Conservation (phyloP, 371 early-diverging fungal species). For the Caulochytrium protostelioides region DNA sequence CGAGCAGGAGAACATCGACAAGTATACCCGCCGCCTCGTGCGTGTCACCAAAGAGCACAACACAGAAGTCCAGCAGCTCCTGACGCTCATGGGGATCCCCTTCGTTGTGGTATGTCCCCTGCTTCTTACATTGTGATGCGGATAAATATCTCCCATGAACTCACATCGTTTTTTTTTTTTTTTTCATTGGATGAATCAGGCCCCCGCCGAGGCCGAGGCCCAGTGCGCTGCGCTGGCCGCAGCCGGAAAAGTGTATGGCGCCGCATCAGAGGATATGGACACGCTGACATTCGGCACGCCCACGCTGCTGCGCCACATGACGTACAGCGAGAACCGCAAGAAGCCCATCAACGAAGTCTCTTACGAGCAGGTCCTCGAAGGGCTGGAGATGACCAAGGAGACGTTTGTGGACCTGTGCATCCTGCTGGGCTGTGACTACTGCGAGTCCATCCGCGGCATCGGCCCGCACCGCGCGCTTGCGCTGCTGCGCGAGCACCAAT, state of each 20-base stretch:
- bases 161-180: background rate
- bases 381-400: constrained; percentile 49
- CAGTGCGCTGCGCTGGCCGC: constrained; percentile 89
- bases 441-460: constrained; percentile 85
- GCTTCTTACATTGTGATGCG: background rate
- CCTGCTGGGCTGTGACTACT: constrained; percentile 98
- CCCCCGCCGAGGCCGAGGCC: constrained; percentile 99
- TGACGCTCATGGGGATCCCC: constrained; percentile 94
- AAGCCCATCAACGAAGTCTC: constrained; percentile 82
- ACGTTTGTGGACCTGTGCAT: constrained; percentile 99
- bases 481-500: constrained; percentile 69
- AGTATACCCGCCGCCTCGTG: constrained; percentile 77
- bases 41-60: constrained; percentile 90
- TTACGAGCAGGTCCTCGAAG: constrained; percentile 59
- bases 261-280: constrained; percentile 99
- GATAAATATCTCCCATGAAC: background rate
- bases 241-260: constrained; percentile 81
- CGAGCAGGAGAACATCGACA: constrained; percentile 63
- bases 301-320: constrained; percentile 82
- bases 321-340: constrained; percentile 80
- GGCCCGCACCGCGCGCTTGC: constrained; percentile 83
- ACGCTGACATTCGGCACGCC: constrained; percentile 91
- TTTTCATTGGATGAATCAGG: constrained; percentile 16
- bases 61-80: constrained; percentile 76
- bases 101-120: constrained; percentile 36